These are phyloP conservation scores for Cyberlindnera lachancei DNA, from an alignment of 805 yeast genomes.

Conservation along the genomic window DNA sequence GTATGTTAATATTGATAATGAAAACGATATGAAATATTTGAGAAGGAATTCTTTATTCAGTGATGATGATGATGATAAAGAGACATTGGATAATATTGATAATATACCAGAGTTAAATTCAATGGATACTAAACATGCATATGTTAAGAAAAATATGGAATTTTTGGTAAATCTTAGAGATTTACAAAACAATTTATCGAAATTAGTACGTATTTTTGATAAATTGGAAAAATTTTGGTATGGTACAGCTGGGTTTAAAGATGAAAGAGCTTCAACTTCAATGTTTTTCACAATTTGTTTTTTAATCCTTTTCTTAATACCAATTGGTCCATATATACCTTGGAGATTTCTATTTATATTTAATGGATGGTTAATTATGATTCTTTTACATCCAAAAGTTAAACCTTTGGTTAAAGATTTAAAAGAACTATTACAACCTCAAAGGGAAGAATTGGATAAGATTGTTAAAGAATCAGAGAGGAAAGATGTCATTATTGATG, in stretches of 20 bases:
- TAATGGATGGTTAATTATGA: constrained; percentile 48
- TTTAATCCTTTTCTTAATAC: constrained; percentile 32
- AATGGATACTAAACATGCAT: constrained; percentile 12
- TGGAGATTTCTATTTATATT: constrained; percentile 54
- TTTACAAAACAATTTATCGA: constrained; percentile 57
- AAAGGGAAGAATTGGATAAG: constrained; percentile 25
- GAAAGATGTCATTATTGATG: constrained; percentile 61
- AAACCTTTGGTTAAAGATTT: constrained; percentile 22
- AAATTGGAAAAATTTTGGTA: constrained; percentile 45
- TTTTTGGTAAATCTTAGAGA: constrained; percentile 59
- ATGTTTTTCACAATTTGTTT: constrained; percentile 38
- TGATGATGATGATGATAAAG: constrained; percentile 9
- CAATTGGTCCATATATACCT: constrained; percentile 48
- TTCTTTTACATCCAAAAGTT: constrained; percentile 54
- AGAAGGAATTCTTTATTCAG: too few relatives aligned
- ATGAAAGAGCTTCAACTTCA: constrained; percentile 59
- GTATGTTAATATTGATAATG: too few relatives aligned
- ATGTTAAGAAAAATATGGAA: constrained; percentile 30
- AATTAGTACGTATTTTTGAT: constrained; percentile 42
- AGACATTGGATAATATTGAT: constrained; percentile 3
- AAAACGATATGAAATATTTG: constrained; percentile 6
- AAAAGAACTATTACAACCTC: constrained; percentile 16
- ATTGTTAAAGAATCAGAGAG: constrained; percentile 30
- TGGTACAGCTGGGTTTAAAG: constrained; percentile 62
- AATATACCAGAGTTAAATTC: constrained; percentile 19